Percentiles rank a stretch among this genome's conserved stretches.
Evolutionary conservation across 2,329 filamentous ascomycete genomes (phyloP).

Genomic region (Verticillium nonalfalfae): DNA sequence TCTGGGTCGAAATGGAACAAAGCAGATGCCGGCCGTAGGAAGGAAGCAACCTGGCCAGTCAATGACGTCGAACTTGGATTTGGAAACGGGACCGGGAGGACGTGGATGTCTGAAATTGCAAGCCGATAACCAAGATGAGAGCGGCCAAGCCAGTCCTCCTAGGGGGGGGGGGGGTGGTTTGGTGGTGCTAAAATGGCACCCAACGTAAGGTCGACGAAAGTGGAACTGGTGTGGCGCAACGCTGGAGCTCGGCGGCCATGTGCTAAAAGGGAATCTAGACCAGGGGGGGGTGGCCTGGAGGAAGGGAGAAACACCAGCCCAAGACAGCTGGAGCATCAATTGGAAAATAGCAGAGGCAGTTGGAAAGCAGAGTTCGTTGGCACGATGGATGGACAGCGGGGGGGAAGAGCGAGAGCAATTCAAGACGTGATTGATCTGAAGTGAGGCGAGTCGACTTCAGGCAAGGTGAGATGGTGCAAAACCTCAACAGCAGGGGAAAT

Average conservation of each 20-base stretch:
- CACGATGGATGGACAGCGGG: too few species aligned
- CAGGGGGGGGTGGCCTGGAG: background rate
- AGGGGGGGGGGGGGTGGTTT: background rate
- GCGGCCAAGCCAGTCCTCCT: background rate
- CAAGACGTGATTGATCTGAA: background rate
- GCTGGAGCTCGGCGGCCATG: background rate
- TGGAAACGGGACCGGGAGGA: background rate
- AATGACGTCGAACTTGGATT: background rate
- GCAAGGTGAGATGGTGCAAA: background rate
- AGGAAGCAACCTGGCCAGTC: background rate
- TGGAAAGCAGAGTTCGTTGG: too few species aligned
- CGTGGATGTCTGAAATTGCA: background rate
- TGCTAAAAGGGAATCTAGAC: background rate
- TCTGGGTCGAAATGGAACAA: background rate
- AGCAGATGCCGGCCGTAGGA: background rate
- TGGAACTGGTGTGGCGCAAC: background rate
- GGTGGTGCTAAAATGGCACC: background rate
- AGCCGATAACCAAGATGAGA: slow-evolving; percentile 1
- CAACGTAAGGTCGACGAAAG: background rate
- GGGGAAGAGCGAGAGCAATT: background rate
- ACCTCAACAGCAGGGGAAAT: background rate
- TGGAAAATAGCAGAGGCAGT: background rate
- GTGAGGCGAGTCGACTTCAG: background rate
- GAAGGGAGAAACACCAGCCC: background rate
- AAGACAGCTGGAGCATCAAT: background rate